Base-by-base conservation (phyloP, 345 rosid species). In the Melaleuca alternifolia region DNA sequence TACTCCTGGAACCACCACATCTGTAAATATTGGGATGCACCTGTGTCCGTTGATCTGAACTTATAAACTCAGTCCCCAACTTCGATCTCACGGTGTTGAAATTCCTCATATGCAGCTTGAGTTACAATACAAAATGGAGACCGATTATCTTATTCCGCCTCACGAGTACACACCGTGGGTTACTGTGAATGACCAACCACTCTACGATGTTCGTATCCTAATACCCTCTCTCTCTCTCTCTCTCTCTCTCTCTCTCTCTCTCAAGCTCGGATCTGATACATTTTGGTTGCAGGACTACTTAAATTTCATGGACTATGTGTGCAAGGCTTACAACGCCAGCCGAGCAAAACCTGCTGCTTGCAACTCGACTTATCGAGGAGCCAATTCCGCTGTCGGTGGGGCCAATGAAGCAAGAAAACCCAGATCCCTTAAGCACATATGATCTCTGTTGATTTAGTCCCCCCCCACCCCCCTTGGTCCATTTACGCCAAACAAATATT, bases 111-210 rank as follows among this genome's bases (percentile, higher is more conserved):
- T 76, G 87, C 92, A 92, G 92, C 86, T 91, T 44, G 86, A 87
- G 50, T 86, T 71, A 54, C 51, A 75, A 46, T 88, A 89, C 33
- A 90, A 87, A n/a, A 65, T n/a, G 6, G 92, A 92, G 71, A 92
- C 94, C 5, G 84, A 83, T 12, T 75, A 54, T 53, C 90, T 92
- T n/a, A 51, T 52, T 82, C 94, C 94, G 20, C 76, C 90, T 1
- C 92, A 88, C 51, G 85, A 85, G 77, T 90, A 76, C 85, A 92
- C 91, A 2, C 94, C 94, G 11, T 91, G 92, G 94, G 88, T 92
- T 83, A 87, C 84, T 4, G 91, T 91, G 44, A 86, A 92, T 65
- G 61, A 52, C 51, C 86, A 79, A 18, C 86, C 90, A 28, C 85
- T 92, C 79, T 71, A 71, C 16, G 54, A 41, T 75, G 88, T 84